Base-by-base conservation (phyloP, 257 asterid species). In the Rhazya stricta region DNA sequence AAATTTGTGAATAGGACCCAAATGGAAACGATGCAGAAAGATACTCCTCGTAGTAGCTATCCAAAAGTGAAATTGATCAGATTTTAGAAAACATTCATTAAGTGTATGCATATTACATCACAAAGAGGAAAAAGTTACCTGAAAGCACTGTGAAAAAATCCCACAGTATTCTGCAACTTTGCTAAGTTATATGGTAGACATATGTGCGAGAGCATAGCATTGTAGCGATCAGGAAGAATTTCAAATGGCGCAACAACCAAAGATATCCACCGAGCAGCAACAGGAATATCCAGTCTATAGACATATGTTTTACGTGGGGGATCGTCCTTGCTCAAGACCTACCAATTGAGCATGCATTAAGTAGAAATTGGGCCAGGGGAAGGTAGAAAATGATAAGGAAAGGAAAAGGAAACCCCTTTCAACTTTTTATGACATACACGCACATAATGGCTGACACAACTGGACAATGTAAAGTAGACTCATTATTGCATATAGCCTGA, bases 41-140 rank as follows among this genome's bases (percentile, higher is more conserved):
- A 80, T 92, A 91, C 75, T 91, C 97, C 86, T 91, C 99, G 73
- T 95, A 95, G 74, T 87, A 86, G 83, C 99, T 95, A 92, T 84
- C 80, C 51, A 79, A 75, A 82, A 76, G 75, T 76, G 32, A 68
- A 69, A 30, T 30, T n/a, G 36, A 37, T 23, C 15, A 23, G 39
- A 12, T 16, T 43, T 25, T 42, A 58, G 69, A 19, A 42, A 19
- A 69, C 10, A 53, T 78, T 2, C 27, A 48, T 25, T 1, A 15
- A 23, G 3, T 27, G 0, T 37, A 51, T 13, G 9, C 42, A 54
- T 2, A 6, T 77, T 21, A 74, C 57, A 19, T 37, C 16, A 63
- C 32, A 11, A 18, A 18, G 1, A 2, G 7, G 68, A 60, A 50
- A 69, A 57, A 11, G 12, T 68, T 85, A 95, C 99, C 98, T 88